Conservation (phyloP, 768 basidiomycete species). For the Naematelia aurantialba region DNA sequence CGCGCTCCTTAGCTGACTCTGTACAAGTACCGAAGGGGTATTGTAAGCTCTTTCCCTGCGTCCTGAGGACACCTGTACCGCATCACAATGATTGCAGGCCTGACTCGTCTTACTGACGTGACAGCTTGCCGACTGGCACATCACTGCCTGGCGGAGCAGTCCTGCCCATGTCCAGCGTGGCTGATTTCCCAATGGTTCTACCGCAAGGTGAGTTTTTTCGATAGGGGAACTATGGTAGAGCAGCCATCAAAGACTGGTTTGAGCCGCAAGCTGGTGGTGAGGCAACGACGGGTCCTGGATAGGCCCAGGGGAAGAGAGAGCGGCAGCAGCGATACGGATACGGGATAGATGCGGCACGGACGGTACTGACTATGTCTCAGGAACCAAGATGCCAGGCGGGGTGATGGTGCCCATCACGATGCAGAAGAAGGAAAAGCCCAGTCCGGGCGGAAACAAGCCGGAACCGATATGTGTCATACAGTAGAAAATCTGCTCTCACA, state of each 20-base stretch:
- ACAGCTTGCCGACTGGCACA: conserved; percentile 39
- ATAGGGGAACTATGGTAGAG: no score
- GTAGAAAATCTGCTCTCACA: conserved; percentile 5
- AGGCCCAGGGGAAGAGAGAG: no score
- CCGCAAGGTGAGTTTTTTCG: conserved; percentile 37
- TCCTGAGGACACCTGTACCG: neutral
- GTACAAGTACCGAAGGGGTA: conserved; percentile 39
- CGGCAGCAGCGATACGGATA: neutral
- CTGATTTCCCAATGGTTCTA: conserved; percentile 44
- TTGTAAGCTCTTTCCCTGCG: conserved; percentile 25
- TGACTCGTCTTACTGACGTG: no score
- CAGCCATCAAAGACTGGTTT: no score
- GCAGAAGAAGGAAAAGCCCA: conserved; percentile 18
- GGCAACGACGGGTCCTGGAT: no score
- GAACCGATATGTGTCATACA: conserved; percentile 28
- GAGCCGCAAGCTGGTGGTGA: no score
- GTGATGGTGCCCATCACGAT: conserved; percentile 42
- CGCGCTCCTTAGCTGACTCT: neutral
- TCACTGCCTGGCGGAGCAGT: conserved; percentile 43
- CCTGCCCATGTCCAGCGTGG: conserved; percentile 41
- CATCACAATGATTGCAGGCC: no score
- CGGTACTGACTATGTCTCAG: conserved; percentile 5
- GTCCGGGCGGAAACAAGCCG: conserved; percentile 7
- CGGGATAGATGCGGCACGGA: neutral
- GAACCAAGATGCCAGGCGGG: conserved; percentile 44